Base-by-base conservation (phyloP, 1,284 basidiomycete species). In the Puccinia hordei region DNA sequence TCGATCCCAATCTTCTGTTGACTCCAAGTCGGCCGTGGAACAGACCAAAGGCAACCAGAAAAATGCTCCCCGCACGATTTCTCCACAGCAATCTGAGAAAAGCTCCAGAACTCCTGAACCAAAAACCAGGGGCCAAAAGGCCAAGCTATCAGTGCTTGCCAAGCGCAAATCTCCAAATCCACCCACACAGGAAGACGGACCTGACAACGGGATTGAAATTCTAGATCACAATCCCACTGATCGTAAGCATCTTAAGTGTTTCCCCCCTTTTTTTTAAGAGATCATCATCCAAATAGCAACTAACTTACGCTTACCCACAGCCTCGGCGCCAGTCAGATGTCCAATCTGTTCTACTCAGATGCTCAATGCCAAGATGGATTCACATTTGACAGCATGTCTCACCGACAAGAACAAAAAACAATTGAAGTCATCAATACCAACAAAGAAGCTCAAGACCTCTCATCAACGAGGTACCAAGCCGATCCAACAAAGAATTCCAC, bases 321-420 rank as follows among this genome's bases (percentile, higher is more conserved):
- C 78, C 57, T 44, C 55, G 12, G 59, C 78, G 5, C 57, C 71
- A 35, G 57, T 80, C 22, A 59, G 53, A 27, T 80, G 78, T 73
- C 78, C 78, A 65, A 49, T 80, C 6, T 80, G 78, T 46, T 27
- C 61, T 6, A 53, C 15, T 30, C 57, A 72, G 49, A 61, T 80
- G 35, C 61, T 71, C 35, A 80, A 80, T 46, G 73, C 69, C 2
- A 59, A 65, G n/a, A 80, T 80, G 69, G 46, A 66, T 46, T 17
- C 57, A 41, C 78, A 80, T 38, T 9, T 73, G 5, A 69, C 53
- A 24, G 19, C 27, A 55, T 80, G 78, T 57, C 33, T 73, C 12
- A 73, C 10, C 15, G 71, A 30, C 0, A 22, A 49, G 35, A 61
- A 41, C 5, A 72, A 33, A 49, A 46, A 71, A 12, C 66, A 44